Evolutionary conservation across 2,329 filamentous ascomycete genomes (phyloP).

Genomic region (Lanzia echinophila): DNA sequence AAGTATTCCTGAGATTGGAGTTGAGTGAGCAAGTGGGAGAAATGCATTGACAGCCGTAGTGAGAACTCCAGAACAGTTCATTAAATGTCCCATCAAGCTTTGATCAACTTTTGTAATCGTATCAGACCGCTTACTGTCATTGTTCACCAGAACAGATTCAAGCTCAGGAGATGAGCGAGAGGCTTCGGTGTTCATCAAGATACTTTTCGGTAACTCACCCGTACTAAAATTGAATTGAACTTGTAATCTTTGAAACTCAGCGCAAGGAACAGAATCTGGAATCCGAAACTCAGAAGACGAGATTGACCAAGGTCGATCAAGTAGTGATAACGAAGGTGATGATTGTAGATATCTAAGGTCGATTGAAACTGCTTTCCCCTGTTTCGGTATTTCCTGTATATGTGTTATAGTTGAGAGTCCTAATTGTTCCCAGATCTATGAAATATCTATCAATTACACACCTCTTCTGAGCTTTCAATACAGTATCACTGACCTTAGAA

Average conservation of each 20-base stretch:
- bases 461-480: not conserved
- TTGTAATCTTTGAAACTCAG: constrained; percentile 17
- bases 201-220: not conserved
- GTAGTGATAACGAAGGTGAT: not conserved
- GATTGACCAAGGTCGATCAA: not conserved
- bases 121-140: no score
- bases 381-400: not conserved
- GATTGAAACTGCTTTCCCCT: constrained; percentile 13
- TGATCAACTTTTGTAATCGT: not conserved
- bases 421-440: constrained; percentile 24
- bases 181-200: not conserved
- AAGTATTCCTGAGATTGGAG: no score
- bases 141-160: no score
- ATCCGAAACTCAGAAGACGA: constrained; percentile 13
- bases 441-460: constrained; percentile 7
- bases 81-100: not conserved
- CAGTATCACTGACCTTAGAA: constrained; percentile 16
- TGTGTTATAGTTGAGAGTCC: constrained; percentile 17
- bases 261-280: constrained; percentile 15
- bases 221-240: constrained; percentile 18
- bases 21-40: not conserved
- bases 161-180: no score
- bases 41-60: not conserved
- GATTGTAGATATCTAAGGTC: constrained; percentile 15
- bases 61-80: not conserved